Percentiles rank a stretch among this genome's conserved stretches.
phyloP scores from a whole-genome alignment of 179 eudicot species.

The Gypsophila paniculata region DNA sequence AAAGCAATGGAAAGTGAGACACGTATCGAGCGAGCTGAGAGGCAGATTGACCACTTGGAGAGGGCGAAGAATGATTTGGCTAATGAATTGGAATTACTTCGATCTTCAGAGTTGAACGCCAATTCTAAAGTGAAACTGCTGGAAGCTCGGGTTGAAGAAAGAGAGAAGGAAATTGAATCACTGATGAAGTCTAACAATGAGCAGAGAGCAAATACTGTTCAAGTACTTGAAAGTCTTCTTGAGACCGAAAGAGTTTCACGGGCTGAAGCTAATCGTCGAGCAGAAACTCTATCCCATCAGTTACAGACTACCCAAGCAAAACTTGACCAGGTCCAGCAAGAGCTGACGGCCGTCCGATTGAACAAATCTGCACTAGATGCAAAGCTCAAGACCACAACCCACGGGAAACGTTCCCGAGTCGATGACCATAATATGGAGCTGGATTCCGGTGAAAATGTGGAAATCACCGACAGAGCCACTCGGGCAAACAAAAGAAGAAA shows the following conservation, averaged over 20 bases:
- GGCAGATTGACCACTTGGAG: conserved; percentile 58
- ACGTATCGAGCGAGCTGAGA: conserved; percentile 69
- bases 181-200: conserved; percentile 71
- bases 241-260: conserved; percentile 73
- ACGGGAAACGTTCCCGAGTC: conserved; percentile 58
- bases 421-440: conserved; percentile 64
- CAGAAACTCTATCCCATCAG: conserved; percentile 77
- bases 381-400: conserved; percentile 60
- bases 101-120: conserved; percentile 65
- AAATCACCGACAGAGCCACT: conserved; percentile 28
- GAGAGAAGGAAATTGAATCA: conserved; percentile 79
- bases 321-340: conserved; percentile 69
- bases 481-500: conserved; percentile 61
- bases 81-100: conserved; percentile 47
- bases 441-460: conserved; percentile 56
- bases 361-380: conserved; percentile 71
- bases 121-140: conserved; percentile 56
- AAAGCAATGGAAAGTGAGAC: conserved; percentile 69
- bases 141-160: conserved; percentile 79
- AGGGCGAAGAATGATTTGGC: conserved; percentile 50
- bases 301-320: conserved; percentile 77
- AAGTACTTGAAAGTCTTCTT: conserved; percentile 69
- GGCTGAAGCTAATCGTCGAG: conserved; percentile 78
- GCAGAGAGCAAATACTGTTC: conserved; percentile 69
- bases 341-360: conserved; percentile 62